Evolutionary conservation across 2,329 filamentous ascomycete species (phyloP), one percentile per base, ranked within the genome.

Genomic region (Sporothrix phasma): DNA sequence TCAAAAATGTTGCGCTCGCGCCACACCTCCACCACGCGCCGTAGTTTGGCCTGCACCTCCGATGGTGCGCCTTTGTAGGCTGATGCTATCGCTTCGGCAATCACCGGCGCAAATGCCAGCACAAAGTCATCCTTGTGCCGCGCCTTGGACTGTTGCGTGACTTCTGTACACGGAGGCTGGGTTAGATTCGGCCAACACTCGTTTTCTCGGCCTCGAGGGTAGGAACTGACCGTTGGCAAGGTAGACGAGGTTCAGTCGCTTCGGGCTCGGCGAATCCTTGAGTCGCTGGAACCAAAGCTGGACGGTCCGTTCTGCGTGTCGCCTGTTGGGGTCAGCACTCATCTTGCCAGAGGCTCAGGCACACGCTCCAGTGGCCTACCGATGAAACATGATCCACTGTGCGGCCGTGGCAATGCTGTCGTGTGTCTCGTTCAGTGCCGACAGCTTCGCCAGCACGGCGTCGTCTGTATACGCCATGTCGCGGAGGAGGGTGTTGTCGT

Each of bases 341-440:
- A 15, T n/a, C 41, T n/a, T 17, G 41, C 5, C 7, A 10, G 5
- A 5, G 17, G 19, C 17, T 17, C 15, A 5, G 19, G 1, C 6
- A 15, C 15, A 2, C 5, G 17, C 15, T n/a, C 15, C 15, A 3
- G 10, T n/a, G 3, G 68, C 74, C 67, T 86, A 96, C 92, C 92
- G 88, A 78, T 99, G 93, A 75, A 99, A 99, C 88, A 99, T 95
- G 67, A 99, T 94, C 95, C 95, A 99, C 86, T 97, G 93, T 65
- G 94, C 92, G 67, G 96, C 92, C 41, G 90, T 93, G 66, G 96
- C 85, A 72, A 99, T 97, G 77, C 92, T 95, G 74, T 99, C 94
- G 75, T 99, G 93, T 11, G 92, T 96, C 77, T 99, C 95, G 76
- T 96, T 97, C 67, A 99, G 84, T 47, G 92, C 90, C 37, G 92